Percentiles rank a stretch among this genome's conserved stretches.
phyloP scores from a whole-genome alignment of 73 alveolate species.

The Diophrys appendiculata region DNA sequence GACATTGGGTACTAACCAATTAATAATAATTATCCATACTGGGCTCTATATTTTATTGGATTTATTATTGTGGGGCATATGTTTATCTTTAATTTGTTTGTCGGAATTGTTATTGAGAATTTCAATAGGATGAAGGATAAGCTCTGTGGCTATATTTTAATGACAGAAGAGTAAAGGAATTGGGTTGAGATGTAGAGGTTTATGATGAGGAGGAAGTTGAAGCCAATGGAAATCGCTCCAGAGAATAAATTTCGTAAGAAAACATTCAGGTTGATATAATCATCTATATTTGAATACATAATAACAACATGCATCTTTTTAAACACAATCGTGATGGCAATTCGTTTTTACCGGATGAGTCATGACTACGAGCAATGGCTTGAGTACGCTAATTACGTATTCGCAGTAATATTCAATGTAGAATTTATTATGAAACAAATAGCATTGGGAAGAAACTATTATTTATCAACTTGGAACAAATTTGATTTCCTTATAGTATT shows the following conservation, averaged over 20 bases:
- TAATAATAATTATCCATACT: background rate
- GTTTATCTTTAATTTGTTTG: slow-evolving; percentile 47
- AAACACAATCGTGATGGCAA: slow-evolving; percentile 35
- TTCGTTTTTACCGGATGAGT: slow-evolving; percentile 22
- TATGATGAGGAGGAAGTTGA: slow-evolving; percentile 21
- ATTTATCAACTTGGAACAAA: slow-evolving; percentile 21
- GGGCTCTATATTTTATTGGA: slow-evolving; percentile 4
- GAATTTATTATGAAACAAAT: slow-evolving; percentile 29
- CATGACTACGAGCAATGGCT: background rate
- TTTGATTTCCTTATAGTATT: slow-evolving; percentile 24
- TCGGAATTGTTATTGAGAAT: slow-evolving; percentile 55
- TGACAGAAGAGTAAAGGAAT: slow-evolving; percentile 21
- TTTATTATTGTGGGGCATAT: slow-evolving; percentile 46
- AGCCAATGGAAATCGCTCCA: background rate
- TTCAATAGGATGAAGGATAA: slow-evolving; percentile 51
- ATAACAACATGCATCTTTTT: slow-evolving; percentile 30
- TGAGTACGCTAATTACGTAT: slow-evolving; percentile 17
- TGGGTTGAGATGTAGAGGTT: slow-evolving; percentile 49
- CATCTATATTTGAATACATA: slow-evolving; percentile 17
- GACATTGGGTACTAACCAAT: slow-evolving; percentile 39
- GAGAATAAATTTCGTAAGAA: background rate
- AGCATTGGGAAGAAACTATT: slow-evolving; percentile 27
- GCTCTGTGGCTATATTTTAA: slow-evolving; percentile 17
- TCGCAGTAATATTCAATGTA: slow-evolving; percentile 30
- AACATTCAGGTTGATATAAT: background rate